phyloP scores from a whole-genome alignment of 192 early-diverging fungal species.

The Coemansia sp. region DNA sequence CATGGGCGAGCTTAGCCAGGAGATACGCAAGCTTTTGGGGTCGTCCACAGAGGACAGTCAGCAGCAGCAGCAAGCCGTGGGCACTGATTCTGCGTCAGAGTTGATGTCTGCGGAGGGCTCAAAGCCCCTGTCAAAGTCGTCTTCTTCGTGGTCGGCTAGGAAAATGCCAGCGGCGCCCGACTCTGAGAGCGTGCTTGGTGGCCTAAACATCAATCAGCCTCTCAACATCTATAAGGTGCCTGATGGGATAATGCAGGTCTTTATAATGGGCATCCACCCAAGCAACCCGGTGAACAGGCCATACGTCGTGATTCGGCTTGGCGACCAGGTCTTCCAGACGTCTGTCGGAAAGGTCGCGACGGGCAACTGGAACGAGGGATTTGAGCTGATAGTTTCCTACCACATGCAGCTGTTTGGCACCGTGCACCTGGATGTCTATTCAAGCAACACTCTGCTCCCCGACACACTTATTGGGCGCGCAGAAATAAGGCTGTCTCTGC shows the following conservation, averaged over 20 bases:
- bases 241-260: conserved; percentile 58
- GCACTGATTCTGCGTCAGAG: not conserved
- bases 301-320: conserved; percentile 63
- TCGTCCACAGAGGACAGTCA: not conserved
- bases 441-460: conserved; percentile 58
- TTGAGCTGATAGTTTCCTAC: conserved; percentile 65
- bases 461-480: conserved; percentile 66
- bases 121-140: not conserved
- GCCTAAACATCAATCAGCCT: conserved; percentile 44
- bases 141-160: not conserved
- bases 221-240: conserved; percentile 53
- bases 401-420: conserved; percentile 76
- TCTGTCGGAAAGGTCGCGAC: conserved; percentile 56
- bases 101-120: not conserved
- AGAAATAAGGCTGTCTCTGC: conserved; percentile 60
- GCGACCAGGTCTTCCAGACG: conserved; percentile 65
- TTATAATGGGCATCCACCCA: conserved; percentile 57
- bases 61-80: not conserved
- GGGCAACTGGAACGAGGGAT: conserved; percentile 70
- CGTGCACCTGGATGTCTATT: conserved; percentile 66
- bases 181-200: conserved; percentile 30
- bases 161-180: conserved; percentile 26
- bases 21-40: conserved; percentile 39
- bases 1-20: conserved; percentile 36
- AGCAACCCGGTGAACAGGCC: conserved; percentile 59